Conservation (phyloP, 1,284 basidiomycete species). For the Moesziomyces sp. region DNA sequence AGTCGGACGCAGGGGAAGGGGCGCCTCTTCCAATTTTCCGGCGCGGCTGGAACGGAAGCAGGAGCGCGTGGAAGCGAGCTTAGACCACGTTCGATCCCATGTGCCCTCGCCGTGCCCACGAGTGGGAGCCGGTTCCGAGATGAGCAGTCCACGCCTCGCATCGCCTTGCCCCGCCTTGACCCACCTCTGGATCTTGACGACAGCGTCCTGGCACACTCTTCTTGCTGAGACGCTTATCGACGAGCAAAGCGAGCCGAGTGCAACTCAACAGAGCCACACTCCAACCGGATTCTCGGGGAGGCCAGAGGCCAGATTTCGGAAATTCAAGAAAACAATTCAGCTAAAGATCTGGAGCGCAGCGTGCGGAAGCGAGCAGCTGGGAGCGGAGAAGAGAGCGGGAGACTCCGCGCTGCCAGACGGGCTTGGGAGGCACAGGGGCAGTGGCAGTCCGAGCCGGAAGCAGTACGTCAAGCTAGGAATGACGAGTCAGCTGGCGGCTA, state of each 20-base stretch:
- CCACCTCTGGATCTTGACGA: too few species aligned
- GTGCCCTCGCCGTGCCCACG: neutral
- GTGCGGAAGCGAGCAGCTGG: neutral
- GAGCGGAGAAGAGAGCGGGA: neutral
- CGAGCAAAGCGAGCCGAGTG: too few species aligned
- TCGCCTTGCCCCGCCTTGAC: too few species aligned
- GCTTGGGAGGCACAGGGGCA: neutral
- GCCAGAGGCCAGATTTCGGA: too few species aligned
- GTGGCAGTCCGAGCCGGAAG: neutral
- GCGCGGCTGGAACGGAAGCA: neutral
- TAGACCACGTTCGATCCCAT: neutral
- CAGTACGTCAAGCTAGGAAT: neutral
- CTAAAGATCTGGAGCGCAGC: too few species aligned
- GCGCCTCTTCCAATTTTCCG: slow-evolving; percentile 11
- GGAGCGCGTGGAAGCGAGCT: neutral
- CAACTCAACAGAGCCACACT: neutral
- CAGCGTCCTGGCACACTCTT: too few species aligned
- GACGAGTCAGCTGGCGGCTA: neutral
- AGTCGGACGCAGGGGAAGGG: slow-evolving; percentile 9
- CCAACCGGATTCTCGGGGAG: neutral
- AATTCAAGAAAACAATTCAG: too few species aligned
- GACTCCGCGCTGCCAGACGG: neutral
- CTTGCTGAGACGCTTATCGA: too few species aligned
- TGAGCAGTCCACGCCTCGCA: too few species aligned
- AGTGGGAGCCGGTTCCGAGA: neutral